Evolutionary conservation across 805 yeast species (phyloP), one percentile per base, ranked within the genome.

Genomic region (Starmerella vitae): DNA sequence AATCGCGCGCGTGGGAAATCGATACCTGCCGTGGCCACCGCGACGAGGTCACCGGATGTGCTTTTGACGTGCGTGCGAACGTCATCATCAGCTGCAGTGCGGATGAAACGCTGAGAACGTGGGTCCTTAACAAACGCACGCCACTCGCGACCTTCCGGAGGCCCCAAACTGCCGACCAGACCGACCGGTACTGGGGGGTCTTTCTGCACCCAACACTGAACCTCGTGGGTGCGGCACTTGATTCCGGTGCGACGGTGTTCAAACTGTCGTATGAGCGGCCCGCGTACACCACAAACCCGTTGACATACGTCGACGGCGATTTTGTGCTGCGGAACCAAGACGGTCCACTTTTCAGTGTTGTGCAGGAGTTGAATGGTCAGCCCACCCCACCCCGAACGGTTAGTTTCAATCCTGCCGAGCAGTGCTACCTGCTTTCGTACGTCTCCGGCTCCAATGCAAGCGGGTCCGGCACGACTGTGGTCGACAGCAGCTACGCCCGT

Each of bases 1-100:
- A 91, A 50, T 76, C 93, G 27, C 84, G 86, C 63, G 98, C 98
- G 19, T 91, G 97, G 97, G 98, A 93, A 61, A 93, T 93, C 43
- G 99, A 91, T 59, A 82, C 96, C 20, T 88, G 96, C 62, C 75
- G 98, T 56, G 98, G 98, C 41, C 99, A 91, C 62, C 82, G 94
- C 21, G 86, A 86, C 56, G 85, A 82, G 58, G 94, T 91, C 37
- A 76, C 85, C 37, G 69, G 91, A 60, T 85, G 83, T 28, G 65
- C 81, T 37, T 93, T 93, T 72, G 95, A 91, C 59, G 96, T 97
- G 30, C 75, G 76, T 47, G 91, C 84, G 61, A 95, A 91, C 52
- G 66, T 88, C 56, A 85, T 91, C 48, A 66, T 91, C 37, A 86
- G 97, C 26, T 94, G 85, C 31, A 80, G 93, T 50, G 97, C 91